These are phyloP conservation scores for Diaporthe destruens DNA, from an alignment of 2,329 filamentous ascomycete genomes.

Conservation along the genomic window DNA sequence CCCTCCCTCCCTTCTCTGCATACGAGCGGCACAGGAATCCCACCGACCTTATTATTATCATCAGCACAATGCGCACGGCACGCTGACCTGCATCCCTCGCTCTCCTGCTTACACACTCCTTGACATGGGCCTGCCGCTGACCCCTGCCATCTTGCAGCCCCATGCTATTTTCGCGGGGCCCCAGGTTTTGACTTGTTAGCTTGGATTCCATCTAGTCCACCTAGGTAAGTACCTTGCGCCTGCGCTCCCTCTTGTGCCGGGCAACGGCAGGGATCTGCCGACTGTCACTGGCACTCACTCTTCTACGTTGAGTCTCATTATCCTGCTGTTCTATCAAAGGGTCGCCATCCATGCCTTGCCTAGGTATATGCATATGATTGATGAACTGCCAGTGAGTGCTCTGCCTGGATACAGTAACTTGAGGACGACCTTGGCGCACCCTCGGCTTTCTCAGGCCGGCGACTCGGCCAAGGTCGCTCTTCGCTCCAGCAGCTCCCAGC, in stretches of 20 bases:
- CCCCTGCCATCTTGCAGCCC: not conserved
- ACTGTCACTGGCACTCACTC: no score
- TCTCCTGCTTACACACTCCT: conserved; percentile 19
- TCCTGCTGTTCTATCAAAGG: not conserved
- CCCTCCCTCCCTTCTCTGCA: conserved; percentile 19
- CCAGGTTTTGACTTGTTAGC: conserved; percentile 30
- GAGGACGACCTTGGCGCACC: not conserved
- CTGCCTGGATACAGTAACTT: not conserved
- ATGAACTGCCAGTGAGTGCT: not conserved
- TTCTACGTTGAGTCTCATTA: no score
- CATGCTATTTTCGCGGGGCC: conserved; percentile 19
- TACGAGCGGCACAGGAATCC: conserved; percentile 5
- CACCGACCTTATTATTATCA: conserved; percentile 6
- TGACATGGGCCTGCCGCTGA: conserved; percentile 2
- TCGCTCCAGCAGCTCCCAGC: not conserved
- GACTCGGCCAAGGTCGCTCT: not conserved
- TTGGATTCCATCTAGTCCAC: not conserved
- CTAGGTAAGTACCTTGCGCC: not conserved
- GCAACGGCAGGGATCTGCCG: not conserved
- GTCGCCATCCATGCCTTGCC: not conserved
- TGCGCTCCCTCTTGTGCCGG: not conserved
- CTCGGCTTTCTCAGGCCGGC: not conserved
- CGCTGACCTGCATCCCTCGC: conserved; percentile 26
- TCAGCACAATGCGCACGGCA: conserved; percentile 11
- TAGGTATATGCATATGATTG: no score